Conservation (phyloP, 2,329 filamentous ascomycete genomes). For the Leptographium radiaticola region DNA sequence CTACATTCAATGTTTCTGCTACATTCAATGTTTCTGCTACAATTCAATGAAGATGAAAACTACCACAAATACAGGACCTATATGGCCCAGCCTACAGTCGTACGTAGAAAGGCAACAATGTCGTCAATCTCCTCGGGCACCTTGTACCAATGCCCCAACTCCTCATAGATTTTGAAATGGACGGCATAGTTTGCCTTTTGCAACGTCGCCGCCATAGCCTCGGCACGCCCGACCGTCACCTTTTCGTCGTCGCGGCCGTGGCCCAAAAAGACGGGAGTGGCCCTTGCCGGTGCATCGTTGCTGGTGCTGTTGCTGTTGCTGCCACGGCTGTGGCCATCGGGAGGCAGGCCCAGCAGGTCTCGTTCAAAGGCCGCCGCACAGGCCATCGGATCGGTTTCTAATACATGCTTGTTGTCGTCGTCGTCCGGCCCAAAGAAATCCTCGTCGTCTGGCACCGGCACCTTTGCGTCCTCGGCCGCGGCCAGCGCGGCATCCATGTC, state of each 20-base stretch:
- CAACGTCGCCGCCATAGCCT: slow-evolving; percentile 18
- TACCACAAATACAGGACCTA: too few relatives aligned
- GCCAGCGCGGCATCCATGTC: slow-evolving; percentile 19
- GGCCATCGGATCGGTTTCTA: background rate
- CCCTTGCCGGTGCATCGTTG: background rate
- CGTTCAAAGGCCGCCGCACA: background rate
- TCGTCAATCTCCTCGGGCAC: slow-evolving; percentile 34
- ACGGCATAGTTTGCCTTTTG: slow-evolving; percentile 20
- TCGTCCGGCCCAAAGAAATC: background rate
- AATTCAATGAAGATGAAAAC: too few relatives aligned
- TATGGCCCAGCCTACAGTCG: background rate
- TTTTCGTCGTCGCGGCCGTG: slow-evolving; percentile 28
- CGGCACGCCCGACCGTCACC: slow-evolving; percentile 19
- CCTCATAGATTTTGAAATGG: slow-evolving; percentile 25
- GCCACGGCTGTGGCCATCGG: background rate
- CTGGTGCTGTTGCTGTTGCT: slow-evolving; percentile 5
- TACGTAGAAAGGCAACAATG: slow-evolving; percentile 20
- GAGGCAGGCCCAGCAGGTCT: background rate
- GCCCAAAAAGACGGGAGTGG: slow-evolving; percentile 29
- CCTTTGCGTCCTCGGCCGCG: slow-evolving; percentile 10
- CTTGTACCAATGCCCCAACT: slow-evolving; percentile 34
- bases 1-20: too few relatives aligned
- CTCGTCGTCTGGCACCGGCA: background rate
- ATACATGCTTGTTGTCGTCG: background rate
- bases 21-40: too few relatives aligned